Conservation (phyloP, 768 basidiomycete species). For the Tulasnella sp. region DNA sequence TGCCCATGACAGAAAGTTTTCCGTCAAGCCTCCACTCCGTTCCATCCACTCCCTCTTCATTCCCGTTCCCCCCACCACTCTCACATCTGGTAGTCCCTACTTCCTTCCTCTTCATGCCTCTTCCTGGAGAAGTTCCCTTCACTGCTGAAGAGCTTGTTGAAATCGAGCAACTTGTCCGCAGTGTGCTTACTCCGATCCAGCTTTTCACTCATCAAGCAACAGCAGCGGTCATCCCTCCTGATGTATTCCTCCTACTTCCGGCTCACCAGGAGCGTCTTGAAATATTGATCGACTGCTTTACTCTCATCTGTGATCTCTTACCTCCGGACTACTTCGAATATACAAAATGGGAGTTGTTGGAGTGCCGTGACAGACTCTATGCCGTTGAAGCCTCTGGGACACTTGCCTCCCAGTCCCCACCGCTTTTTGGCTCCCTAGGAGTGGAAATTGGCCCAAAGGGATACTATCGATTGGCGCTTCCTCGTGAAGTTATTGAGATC, state of each 20-base stretch:
- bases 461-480: background rate
- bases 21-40: too few relatives aligned
- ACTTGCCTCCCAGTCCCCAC: background rate
- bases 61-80: too few relatives aligned
- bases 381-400: background rate
- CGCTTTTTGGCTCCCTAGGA: background rate
- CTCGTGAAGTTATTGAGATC: background rate
- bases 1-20: too few relatives aligned
- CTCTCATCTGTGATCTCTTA: background rate
- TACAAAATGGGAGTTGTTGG: background rate
- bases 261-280: background rate
- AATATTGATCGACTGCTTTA: background rate
- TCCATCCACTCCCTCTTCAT: too few relatives aligned
- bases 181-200: background rate
- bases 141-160: background rate
- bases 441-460: background rate
- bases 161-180: background rate
- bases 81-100: too few relatives aligned
- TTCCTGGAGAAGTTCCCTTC: background rate
- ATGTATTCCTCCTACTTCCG: background rate
- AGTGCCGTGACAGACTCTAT: background rate
- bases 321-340: background rate
- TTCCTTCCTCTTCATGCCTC: background rate
- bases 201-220: background rate
- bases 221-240: background rate